Percentiles rank a stretch among this genome's conserved stretches.
These are phyloP conservation scores for Chlamydomonas sp. DNA, from an alignment of 139 green algal genomes.

Conservation along the genomic window DNA sequence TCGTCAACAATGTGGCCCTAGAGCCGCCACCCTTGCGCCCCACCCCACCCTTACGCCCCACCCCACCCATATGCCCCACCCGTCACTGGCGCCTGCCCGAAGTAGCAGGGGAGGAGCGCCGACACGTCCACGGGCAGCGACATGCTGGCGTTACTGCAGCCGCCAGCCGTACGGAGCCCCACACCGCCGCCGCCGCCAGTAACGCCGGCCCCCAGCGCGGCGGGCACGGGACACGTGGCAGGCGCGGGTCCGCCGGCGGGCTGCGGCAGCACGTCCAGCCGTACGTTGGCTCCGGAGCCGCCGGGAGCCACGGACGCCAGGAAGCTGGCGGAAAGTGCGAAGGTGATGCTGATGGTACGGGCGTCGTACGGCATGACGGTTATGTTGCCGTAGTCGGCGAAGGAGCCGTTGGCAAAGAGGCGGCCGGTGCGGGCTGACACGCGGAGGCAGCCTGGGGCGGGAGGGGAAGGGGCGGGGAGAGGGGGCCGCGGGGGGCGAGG, in stretches of 20 bases:
- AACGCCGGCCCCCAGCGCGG: neutral
- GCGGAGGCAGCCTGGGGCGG: conserved; percentile 14
- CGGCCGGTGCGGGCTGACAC: conserved; percentile 3
- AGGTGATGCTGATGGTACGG: neutral
- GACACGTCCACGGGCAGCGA: conserved; percentile 7
- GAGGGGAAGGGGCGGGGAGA: neutral
- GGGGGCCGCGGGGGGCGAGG: neutral
- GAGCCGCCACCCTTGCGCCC: too few species aligned
- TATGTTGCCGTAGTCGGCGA: neutral
- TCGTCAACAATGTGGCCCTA: too few species aligned
- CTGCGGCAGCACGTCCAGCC: conserved; percentile 1
- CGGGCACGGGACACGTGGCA: neutral
- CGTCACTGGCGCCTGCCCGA: neutral
- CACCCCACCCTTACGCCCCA: too few species aligned
- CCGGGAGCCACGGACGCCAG: neutral
- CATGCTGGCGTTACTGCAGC: neutral
- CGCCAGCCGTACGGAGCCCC: neutral
- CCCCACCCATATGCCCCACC: neutral
- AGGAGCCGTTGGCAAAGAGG: neutral
- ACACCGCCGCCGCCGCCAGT: neutral
- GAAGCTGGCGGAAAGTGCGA: neutral
- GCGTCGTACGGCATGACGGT: neutral
- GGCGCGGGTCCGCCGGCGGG: neutral
- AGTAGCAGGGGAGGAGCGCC: neutral
- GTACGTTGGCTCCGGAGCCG: neutral